phyloP scores from a whole-genome alignment of 1,284 basidiomycete species.

The Puccinia coronata region DNA sequence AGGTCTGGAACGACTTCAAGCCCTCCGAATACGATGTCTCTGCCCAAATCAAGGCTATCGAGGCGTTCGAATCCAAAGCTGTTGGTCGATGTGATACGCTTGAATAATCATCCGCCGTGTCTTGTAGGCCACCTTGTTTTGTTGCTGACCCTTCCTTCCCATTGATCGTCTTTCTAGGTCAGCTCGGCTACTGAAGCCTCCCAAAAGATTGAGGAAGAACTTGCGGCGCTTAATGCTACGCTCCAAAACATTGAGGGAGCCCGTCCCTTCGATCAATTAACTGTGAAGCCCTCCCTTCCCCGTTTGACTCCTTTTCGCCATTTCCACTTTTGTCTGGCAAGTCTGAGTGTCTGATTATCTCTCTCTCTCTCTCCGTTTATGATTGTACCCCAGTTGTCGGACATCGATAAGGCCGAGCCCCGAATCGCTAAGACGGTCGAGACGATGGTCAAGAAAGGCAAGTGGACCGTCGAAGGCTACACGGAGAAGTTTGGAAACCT shows the following conservation, averaged over 20 bases:
- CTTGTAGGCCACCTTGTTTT: not conserved
- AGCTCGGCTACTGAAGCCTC: conserved; percentile 87
- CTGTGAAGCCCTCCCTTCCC: conserved; percentile 63
- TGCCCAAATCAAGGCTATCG: conserved; percentile 90
- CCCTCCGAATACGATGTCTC: conserved; percentile 92
- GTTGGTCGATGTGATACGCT: conserved; percentile 68
- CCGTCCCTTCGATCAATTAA: conserved; percentile 95
- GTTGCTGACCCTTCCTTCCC: not conserved
- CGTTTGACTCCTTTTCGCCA: conserved; percentile 44
- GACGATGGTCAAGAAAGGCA: conserved; percentile 97
- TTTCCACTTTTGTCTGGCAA: conserved; percentile 5
- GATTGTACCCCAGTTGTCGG: conserved; percentile 67
- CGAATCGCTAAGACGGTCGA: conserved; percentile 89
- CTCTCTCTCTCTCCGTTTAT: not conserved
- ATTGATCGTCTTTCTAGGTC: conserved; percentile 65
- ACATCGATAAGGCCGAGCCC: conserved; percentile 89
- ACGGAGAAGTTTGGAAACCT: conserved; percentile 92
- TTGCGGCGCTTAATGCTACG: conserved; percentile 87
- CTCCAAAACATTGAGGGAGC: conserved; percentile 97
- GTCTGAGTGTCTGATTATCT: not conserved
- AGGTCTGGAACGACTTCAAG: conserved; percentile 84
- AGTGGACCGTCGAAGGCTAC: conserved; percentile 88
- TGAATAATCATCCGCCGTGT: not conserved
- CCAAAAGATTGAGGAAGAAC: conserved; percentile 85
- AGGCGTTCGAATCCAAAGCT: conserved; percentile 94